Conservation (phyloP, 768 basidiomycete species). For the Pisolithus albus region DNA sequence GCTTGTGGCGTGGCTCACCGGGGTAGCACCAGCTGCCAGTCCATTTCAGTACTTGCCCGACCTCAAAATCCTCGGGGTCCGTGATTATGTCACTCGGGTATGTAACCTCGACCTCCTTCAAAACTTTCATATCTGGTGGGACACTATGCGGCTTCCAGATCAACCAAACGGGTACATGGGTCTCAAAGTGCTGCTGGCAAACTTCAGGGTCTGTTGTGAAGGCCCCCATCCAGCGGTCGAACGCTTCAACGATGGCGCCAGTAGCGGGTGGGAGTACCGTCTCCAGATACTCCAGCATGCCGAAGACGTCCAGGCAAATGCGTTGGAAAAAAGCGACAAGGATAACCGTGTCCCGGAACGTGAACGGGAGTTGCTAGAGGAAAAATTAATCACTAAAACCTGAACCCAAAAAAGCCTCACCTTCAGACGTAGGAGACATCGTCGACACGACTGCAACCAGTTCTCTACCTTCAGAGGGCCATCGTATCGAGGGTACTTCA, state of each 20-base stretch:
- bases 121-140: not conserved
- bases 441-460: not conserved
- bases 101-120: not conserved
- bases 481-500: not conserved
- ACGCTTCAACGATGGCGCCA: not conserved
- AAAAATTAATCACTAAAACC: not conserved
- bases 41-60: not conserved
- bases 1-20: not conserved
- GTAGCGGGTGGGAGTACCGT: not conserved
- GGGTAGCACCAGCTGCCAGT: not conserved
- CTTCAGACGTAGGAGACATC: not conserved
- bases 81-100: not conserved
- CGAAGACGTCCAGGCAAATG: not conserved
- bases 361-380: not conserved
- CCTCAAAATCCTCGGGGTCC: not conserved
- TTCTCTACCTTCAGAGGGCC: not conserved
- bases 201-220: not conserved
- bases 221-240: not conserved
- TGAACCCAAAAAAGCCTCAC: not conserved
- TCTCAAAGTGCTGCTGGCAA: not conserved
- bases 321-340: not conserved
- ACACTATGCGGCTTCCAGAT: not conserved
- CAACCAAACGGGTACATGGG: not conserved
- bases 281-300: not conserved
- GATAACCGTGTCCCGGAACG: not conserved